Evolutionary conservation across 2,329 filamentous ascomycete genomes (phyloP).

Genomic region (Amesomyces nigricolor): DNA sequence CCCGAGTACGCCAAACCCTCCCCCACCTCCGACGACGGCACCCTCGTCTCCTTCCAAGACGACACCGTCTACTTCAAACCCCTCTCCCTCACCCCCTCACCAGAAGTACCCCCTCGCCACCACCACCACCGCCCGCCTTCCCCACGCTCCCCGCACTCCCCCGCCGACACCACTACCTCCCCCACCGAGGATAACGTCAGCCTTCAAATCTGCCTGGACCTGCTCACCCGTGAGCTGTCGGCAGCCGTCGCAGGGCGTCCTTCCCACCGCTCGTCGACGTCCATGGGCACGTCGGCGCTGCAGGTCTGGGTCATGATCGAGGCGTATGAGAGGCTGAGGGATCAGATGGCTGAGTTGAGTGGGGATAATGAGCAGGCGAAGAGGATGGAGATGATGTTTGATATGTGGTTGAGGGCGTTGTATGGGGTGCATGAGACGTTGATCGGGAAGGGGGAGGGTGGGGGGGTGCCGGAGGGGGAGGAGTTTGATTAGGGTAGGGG

Average conservation of each 20-base stretch:
- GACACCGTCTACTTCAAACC: slow-evolving; percentile 45
- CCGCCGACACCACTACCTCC: background rate
- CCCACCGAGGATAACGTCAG: slow-evolving; percentile 35
- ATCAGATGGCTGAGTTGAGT: slow-evolving; percentile 35
- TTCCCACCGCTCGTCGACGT: slow-evolving; percentile 16
- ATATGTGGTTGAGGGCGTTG: slow-evolving; percentile 47
- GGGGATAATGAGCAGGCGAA: slow-evolving; percentile 27
- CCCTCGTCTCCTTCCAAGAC: slow-evolving; percentile 43
- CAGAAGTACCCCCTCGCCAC: slow-evolving; percentile 29
- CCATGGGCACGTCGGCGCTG: slow-evolving; percentile 38
- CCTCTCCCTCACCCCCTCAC: slow-evolving; percentile 35
- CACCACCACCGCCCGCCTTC: background rate
- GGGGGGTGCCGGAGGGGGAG: slow-evolving; percentile 22
- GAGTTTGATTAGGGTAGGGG: slow-evolving; percentile 20
- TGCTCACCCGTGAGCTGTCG: slow-evolving; percentile 46
- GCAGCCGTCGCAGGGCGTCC: slow-evolving; percentile 34
- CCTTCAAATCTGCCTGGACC: slow-evolving; percentile 46
- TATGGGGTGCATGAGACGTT: slow-evolving; percentile 42
- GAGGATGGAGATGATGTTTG: slow-evolving; percentile 40
- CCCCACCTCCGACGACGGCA: slow-evolving; percentile 39
- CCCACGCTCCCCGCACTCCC: background rate
- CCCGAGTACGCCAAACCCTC: background rate
- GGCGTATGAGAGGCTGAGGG: slow-evolving; percentile 49
- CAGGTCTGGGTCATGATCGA: slow-evolving; percentile 55
- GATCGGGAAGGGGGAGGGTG: slow-evolving; percentile 28